Evolutionary conservation across 163 green algal species (phyloP).

Genomic region (Prototheca wickerhamii): DNA sequence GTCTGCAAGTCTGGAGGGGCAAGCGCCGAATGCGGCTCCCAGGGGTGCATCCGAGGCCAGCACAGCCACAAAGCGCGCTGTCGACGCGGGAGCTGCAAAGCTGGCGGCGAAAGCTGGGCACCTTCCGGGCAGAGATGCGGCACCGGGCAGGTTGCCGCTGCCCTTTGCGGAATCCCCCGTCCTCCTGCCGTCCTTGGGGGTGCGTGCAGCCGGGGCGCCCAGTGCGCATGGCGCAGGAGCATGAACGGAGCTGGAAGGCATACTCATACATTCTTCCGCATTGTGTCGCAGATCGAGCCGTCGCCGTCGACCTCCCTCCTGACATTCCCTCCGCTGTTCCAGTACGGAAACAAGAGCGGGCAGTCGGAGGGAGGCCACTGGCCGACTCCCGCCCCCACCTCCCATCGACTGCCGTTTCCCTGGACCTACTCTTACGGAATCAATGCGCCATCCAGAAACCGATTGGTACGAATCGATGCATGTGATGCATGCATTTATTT

Average conservation of each 20-base stretch:
- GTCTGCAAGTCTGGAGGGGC: too few relatives aligned
- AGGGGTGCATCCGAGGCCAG: too few relatives aligned
- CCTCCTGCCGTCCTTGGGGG: too few relatives aligned
- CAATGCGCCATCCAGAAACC: conserved; percentile 1
- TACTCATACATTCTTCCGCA: neutral
- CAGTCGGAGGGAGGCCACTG: neutral
- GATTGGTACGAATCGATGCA: neutral
- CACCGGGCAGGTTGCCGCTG: too few relatives aligned
- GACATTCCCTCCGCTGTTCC: neutral
- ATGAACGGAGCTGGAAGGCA: neutral
- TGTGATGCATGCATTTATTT: neutral
- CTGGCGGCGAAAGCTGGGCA: too few relatives aligned
- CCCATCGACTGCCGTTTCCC: neutral
- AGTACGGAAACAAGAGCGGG: neutral
- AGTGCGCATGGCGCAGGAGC: neutral
- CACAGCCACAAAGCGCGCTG: too few relatives aligned
- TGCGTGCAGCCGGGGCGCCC: too few relatives aligned
- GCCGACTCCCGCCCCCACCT: neutral
- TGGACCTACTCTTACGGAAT: neutral
- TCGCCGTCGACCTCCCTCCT: conserved; percentile 15
- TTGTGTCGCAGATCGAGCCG: conserved; percentile 4
- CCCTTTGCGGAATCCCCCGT: too few relatives aligned
- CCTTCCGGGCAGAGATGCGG: too few relatives aligned
- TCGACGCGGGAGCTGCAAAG: too few relatives aligned
- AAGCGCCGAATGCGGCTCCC: too few relatives aligned